Conservation (phyloP, 192 early-diverging fungal species). For the Rhizophlyctis rosea region DNA sequence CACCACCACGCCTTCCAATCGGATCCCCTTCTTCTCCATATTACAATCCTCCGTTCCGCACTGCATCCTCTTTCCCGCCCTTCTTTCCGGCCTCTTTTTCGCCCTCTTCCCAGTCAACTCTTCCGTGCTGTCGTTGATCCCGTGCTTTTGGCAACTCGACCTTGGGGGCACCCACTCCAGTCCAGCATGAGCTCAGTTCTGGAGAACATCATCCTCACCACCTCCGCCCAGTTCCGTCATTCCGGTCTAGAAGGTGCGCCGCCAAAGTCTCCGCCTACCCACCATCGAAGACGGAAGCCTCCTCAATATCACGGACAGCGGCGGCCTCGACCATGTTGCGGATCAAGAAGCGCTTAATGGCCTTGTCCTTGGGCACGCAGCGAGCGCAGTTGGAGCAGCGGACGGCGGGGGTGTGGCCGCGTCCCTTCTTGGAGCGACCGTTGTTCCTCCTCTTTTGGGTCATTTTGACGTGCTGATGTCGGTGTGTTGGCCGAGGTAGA, state of each 20-base stretch:
- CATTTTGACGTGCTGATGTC: too few species aligned
- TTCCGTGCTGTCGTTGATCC: too few species aligned
- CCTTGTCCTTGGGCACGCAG: conserved; percentile 99
- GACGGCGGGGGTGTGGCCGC: conserved; percentile 96
- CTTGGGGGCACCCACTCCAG: too few species aligned
- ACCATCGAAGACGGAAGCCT: conserved; percentile 94
- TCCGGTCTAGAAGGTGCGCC: not conserved
- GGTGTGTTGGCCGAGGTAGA: too few species aligned
- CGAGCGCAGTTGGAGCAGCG: conserved; percentile 99
- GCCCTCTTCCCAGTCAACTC: not conserved
- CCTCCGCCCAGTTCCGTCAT: not conserved
- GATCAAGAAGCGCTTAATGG: conserved; percentile 98
- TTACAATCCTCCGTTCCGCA: not conserved
- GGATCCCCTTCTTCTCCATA: too few species aligned
- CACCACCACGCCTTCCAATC: too few species aligned
- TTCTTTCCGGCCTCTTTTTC: not conserved
- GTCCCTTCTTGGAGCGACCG: conserved; percentile 98
- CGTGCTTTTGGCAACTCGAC: too few species aligned
- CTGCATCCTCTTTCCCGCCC: not conserved
- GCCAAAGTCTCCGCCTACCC: conserved; percentile 19
- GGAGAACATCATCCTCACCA: not conserved
- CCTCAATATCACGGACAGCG: conserved; percentile 92
- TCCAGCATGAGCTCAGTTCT: too few species aligned
- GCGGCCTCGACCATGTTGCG: conserved; percentile 99
- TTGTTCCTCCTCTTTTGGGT: conserved; percentile 98